These are phyloP conservation scores for Leishmania lainsoni DNA, from an alignment of 208 protist species.

Conservation along the genomic window DNA sequence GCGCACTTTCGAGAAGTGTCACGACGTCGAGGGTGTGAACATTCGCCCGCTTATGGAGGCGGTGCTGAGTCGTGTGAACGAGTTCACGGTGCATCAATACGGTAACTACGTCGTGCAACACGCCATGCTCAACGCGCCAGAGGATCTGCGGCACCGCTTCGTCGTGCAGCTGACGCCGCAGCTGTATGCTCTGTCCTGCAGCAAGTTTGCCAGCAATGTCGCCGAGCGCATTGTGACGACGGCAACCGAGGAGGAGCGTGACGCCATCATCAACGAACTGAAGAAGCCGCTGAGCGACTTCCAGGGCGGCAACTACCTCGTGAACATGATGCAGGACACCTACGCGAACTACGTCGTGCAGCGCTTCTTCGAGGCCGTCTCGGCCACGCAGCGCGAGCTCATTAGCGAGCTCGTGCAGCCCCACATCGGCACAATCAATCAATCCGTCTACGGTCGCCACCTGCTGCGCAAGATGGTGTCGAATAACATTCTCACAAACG, in stretches of 20 bases:
- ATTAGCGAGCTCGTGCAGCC: constrained; percentile 61
- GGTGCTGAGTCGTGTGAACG: constrained; percentile 78
- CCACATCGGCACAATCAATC: constrained; percentile 48
- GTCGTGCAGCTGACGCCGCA: constrained; percentile 70
- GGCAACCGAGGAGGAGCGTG: constrained; percentile 73
- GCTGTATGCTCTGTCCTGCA: constrained; percentile 86
- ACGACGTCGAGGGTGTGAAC: constrained; percentile 47
- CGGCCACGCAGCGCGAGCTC: constrained; percentile 46
- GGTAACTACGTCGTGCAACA: constrained; percentile 99
- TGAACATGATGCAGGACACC: constrained; percentile 96
- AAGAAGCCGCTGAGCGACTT: constrained; percentile 45
- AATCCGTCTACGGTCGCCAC: constrained; percentile 75
- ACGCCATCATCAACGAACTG: constrained; percentile 76
- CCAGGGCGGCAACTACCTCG: constrained; percentile 73
- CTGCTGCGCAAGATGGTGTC: constrained; percentile 78
- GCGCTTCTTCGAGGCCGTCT: constrained; percentile 91
- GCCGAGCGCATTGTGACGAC: constrained; percentile 95
- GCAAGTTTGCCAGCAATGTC: constrained; percentile 99
- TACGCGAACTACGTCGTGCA: constrained; percentile 98
- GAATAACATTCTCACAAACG: constrained; percentile 49
- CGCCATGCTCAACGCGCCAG: constrained; percentile 92
- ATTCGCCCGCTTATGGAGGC: constrained; percentile 88
- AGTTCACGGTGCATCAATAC: constrained; percentile 96
- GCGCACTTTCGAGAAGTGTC: constrained; percentile 91
- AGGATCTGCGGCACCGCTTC: constrained; percentile 79